These are phyloP conservation scores for Cordyceps farinosa DNA, from an alignment of 2,329 filamentous ascomycete genomes.

Conservation along the genomic window DNA sequence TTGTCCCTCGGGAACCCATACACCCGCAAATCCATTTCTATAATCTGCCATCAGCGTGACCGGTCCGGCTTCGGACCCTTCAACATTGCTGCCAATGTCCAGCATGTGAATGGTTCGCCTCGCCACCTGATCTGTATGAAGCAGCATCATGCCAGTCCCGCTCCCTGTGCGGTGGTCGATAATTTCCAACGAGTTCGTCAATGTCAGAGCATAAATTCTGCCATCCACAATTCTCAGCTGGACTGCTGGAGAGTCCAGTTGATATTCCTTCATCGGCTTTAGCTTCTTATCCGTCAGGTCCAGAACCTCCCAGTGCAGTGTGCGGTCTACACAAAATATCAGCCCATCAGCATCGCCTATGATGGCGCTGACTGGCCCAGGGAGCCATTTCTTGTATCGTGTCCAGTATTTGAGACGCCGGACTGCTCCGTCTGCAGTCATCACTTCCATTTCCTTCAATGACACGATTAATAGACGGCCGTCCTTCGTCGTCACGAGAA, in stretches of 20 bases:
- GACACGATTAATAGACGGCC: constrained; percentile 57
- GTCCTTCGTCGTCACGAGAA: constrained; percentile 56
- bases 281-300: constrained; percentile 50
- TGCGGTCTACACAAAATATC: constrained; percentile 52
- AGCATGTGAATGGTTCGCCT: constrained; percentile 45
- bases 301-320: constrained; percentile 54
- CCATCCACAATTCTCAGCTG: constrained; percentile 45
- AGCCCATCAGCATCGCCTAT: constrained; percentile 53
- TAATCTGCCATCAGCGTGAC: constrained; percentile 48
- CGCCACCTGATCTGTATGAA: constrained; percentile 45
- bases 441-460: constrained; percentile 31
- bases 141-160: constrained; percentile 34
- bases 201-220: constrained; percentile 50
- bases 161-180: constrained; percentile 45
- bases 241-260: constrained; percentile 51
- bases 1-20: constrained; percentile 47
- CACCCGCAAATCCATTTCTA: constrained; percentile 44
- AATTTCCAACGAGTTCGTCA: constrained; percentile 52
- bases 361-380: constrained; percentile 53
- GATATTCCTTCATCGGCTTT: constrained; percentile 42
- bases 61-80: constrained; percentile 31
- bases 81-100: constrained; percentile 37
- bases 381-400: constrained; percentile 44
- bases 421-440: constrained; percentile 19
- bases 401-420: constrained; percentile 48